Evolutionary conservation across 2,329 filamentous ascomycete species (phyloP), one percentile per base, ranked within the genome.

Genomic region (Trichoderma asperellum): DNA sequence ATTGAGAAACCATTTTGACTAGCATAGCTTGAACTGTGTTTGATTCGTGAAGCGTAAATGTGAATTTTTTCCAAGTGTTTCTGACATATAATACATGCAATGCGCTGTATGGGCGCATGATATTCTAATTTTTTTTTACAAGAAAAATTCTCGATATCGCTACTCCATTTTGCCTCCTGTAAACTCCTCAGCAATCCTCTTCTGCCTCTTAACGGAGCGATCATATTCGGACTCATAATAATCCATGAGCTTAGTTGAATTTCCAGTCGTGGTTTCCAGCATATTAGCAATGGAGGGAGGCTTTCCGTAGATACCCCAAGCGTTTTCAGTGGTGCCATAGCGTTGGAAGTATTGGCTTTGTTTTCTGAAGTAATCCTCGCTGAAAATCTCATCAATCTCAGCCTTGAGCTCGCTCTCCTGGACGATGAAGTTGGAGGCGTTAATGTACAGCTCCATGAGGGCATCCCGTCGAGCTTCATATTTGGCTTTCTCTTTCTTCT

Each of bases 401-500:
- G 84, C 83, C 74, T 92, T 87, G 40, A 99, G 86, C 78, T 97
- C 91, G 62, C 86, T 82, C 78, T 97, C 94, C 29, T 87, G 90
- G 21, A 93, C 90, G 77, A 99, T 97, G 81, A 98, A 99, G 49
- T 88, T 84, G 32, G 91, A 88, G 5, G 96, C 94, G 74, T 94
- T 92, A 82, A 96, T 92, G 81, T 99, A 99, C 14, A 99, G 86
- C 70, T 92, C 89, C 80, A 97, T 93, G 35, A 99, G 82, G 18
- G 90, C 87, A 73, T 95, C 88, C 71, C 87, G 85, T 62, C 91
- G 87, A 65, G 85, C 84, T 69, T 89, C 85, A 55, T 84, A 83
- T 77, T 89, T 89, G 11, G 73, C 60, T 14, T 68, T 73, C 65
- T 82, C 78, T 11, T 80, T 81, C 37, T 83, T 78, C 53, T 85